phyloP scores from a whole-genome alignment of 2,329 filamentous ascomycete genomes.

The Fusarium praegraminearum region DNA sequence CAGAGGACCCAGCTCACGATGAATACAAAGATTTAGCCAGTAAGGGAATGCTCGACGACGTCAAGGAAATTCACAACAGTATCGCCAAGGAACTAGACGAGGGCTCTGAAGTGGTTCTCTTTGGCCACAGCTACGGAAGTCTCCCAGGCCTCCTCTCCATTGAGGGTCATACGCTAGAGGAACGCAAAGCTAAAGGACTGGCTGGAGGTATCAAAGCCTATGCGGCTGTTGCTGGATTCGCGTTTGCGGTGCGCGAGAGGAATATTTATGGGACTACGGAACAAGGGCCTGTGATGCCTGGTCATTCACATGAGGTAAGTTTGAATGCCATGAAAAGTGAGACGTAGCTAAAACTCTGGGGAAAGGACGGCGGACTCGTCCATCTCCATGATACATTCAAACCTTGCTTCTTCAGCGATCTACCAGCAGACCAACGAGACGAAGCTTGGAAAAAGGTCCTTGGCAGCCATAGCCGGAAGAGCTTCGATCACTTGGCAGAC shows the following conservation, averaged over 20 bases:
- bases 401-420: not conserved
- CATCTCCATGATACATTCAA: not conserved
- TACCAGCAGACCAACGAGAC: accelerated
- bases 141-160: not conserved
- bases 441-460: not conserved
- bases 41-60: not conserved
- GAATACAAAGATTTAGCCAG: not conserved
- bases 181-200: not conserved
- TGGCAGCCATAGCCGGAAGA: not conserved
- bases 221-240: not conserved
- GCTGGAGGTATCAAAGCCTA: not conserved
- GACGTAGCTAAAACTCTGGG: accelerated
- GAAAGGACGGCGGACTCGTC: not conserved
- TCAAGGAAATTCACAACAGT: not conserved
- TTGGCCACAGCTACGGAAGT: conserved; percentile 14
- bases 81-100: accelerated
- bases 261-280: not conserved
- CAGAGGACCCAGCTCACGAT: accelerated
- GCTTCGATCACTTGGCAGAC: not conserved
- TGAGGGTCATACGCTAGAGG: accelerated
- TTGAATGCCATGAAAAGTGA: accelerated
- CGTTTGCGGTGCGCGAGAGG: not conserved
- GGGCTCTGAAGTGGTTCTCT: not conserved
- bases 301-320: not conserved
- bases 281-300: not conserved